phyloP scores from a whole-genome alignment of 2,329 filamentous ascomycete species.

The Talaromyces funiculosus region DNA sequence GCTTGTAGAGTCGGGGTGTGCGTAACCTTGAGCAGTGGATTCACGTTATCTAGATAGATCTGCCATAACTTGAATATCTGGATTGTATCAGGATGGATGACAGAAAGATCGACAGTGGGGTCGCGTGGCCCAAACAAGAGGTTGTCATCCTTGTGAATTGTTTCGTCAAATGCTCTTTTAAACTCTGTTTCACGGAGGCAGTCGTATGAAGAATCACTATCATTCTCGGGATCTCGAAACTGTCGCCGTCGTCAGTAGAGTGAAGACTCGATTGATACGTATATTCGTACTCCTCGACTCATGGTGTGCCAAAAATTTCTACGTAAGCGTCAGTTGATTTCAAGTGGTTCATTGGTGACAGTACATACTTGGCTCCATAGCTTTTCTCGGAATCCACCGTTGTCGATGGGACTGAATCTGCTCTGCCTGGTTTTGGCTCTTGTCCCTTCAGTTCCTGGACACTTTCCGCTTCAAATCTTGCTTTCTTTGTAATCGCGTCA shows the following conservation, averaged over 20 bases:
- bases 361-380: conserved; percentile 4
- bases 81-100: conserved; percentile 57
- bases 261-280: neutral
- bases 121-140: conserved; percentile 50
- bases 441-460: neutral
- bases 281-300: conserved; percentile 8
- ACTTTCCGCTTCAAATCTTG: conserved; percentile 13
- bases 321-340: neutral
- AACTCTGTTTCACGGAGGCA: conserved; percentile 34
- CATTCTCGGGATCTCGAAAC: conserved; percentile 17
- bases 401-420: conserved; percentile 5
- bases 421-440: neutral
- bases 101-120: conserved; percentile 39
- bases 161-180: conserved; percentile 44
- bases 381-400: neutral
- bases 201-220: conserved; percentile 26
- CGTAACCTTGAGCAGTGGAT: conserved; percentile 62
- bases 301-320: conserved; percentile 11
- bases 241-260: neutral
- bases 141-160: conserved; percentile 40
- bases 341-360: neutral
- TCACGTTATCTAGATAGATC: conserved; percentile 63
- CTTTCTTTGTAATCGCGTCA: conserved; percentile 17
- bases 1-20: conserved; percentile 61
- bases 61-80: conserved; percentile 56